Percentiles rank a stretch among this genome's conserved stretches.
These are phyloP conservation scores for Cercospora zeae-maydis DNA, from an alignment of 2,329 filamentous ascomycete species.

Conservation along the genomic window DNA sequence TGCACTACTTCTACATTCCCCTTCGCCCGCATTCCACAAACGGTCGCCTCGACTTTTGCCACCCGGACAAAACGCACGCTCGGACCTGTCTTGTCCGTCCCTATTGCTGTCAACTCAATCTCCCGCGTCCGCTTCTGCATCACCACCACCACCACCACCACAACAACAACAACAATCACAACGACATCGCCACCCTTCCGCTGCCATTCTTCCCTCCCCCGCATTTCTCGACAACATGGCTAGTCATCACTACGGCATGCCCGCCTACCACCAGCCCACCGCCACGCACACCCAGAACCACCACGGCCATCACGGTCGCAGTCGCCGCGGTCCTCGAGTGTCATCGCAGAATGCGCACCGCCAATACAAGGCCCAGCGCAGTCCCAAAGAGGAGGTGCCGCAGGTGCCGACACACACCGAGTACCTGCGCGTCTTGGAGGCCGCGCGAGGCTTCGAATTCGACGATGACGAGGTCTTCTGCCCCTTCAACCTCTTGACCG, in stretches of 20 bases:
- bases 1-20: no score
- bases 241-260: constrained; percentile 49
- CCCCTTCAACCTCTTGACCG: constrained; percentile 78
- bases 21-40: constrained; percentile 6
- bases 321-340: constrained; percentile 76
- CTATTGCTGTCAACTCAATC: not conserved
- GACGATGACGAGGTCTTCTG: constrained; percentile 97
- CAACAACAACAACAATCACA: not conserved
- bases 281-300: constrained; percentile 53
- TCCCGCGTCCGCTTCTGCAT: constrained; percentile 4
- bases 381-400: constrained; percentile 82
- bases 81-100: constrained; percentile 5
- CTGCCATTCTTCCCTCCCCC: not conserved
- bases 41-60: constrained; percentile 2
- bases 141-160: no score
- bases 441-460: constrained; percentile 87
- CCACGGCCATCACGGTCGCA: constrained; percentile 81
- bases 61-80: not conserved
- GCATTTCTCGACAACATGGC: constrained; percentile 40
- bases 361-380: constrained; percentile 73
- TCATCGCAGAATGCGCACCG: constrained; percentile 80
- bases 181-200: not conserved
- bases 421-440: constrained; percentile 86
- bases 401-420: constrained; percentile 71
- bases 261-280: constrained; percentile 49